Evolutionary conservation across 1,284 basidiomycete species (phyloP).

Genomic region (Lignosus rhinocerotis): DNA sequence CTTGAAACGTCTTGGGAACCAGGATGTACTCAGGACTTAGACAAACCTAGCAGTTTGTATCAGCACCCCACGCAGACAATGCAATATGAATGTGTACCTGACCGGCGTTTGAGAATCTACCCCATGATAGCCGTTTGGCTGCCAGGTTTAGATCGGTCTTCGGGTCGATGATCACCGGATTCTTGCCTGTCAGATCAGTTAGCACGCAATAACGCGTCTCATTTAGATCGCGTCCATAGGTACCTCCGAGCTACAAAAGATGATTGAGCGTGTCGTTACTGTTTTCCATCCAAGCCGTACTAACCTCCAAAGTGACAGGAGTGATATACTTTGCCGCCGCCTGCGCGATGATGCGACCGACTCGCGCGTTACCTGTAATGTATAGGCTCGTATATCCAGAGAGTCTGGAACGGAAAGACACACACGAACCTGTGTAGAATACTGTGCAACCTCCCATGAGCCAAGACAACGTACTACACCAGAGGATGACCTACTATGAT

Average conservation of each 20-base stretch:
- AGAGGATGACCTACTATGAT: constrained; percentile 63
- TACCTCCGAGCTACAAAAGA: constrained; percentile 33
- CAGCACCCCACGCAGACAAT: neutral
- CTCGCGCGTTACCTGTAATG: constrained; percentile 63
- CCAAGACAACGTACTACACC: no score
- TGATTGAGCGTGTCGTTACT: neutral
- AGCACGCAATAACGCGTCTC: no score
- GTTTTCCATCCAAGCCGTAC: neutral
- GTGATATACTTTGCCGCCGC: constrained; percentile 88
- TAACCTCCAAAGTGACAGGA: constrained; percentile 78
- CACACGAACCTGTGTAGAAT: constrained; percentile 51
- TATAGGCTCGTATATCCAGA: neutral
- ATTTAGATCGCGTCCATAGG: no score
- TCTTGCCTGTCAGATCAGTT: constrained; percentile 51
- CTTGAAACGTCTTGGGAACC: constrained; percentile 60
- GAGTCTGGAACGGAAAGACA: neutral
- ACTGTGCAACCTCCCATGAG: constrained; percentile 37
- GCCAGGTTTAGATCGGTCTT: constrained; percentile 59
- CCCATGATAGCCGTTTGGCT: constrained; percentile 74
- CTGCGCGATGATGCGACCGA: constrained; percentile 76
- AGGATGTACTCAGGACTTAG: constrained; percentile 56
- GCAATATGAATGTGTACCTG: constrained; percentile 40
- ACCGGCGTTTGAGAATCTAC: constrained; percentile 75
- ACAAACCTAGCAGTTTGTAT: neutral
- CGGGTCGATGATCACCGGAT: constrained; percentile 81